These are phyloP conservation scores for Mortierella antarctica DNA, from an alignment of 192 early-diverging fungal species.

Conservation along the genomic window DNA sequence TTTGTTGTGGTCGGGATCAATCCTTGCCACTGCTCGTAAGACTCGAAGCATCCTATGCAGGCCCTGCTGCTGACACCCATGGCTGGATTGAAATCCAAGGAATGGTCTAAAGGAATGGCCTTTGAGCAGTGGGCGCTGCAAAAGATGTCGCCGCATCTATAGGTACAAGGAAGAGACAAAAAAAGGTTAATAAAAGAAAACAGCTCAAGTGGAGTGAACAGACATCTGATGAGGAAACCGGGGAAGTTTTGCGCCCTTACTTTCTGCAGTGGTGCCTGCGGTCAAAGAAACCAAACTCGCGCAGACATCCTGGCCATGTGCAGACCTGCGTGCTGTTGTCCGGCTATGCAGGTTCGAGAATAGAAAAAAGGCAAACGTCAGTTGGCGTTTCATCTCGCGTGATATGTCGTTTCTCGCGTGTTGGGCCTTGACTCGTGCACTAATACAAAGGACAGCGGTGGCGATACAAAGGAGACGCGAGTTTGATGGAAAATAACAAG, in stretches of 20 bases:
- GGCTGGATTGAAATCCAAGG: slow-evolving; percentile 41
- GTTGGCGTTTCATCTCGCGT: background rate
- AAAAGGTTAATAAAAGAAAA: background rate
- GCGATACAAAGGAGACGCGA: background rate
- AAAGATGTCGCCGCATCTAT: slow-evolving; percentile 51
- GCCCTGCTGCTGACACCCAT: slow-evolving; percentile 38
- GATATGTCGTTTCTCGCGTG: too few species aligned
- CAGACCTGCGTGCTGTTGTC: slow-evolving; percentile 43
- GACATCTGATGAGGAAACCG: background rate
- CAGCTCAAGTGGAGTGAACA: background rate
- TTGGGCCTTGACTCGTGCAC: background rate
- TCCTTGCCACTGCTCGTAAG: slow-evolving; percentile 49
- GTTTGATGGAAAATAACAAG: background rate
- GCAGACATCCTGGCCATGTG: slow-evolving; percentile 44
- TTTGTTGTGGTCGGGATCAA: slow-evolving; percentile 16
- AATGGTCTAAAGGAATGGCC: slow-evolving; percentile 36
- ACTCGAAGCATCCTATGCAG: slow-evolving; percentile 44
- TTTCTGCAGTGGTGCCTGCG: slow-evolving; percentile 48
- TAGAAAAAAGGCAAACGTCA: slow-evolving; percentile 3
- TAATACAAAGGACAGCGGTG: background rate
- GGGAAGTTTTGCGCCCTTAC: slow-evolving; percentile 9
- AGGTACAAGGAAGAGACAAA: background rate
- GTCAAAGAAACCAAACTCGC: slow-evolving; percentile 51
- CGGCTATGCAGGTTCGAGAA: slow-evolving; percentile 11
- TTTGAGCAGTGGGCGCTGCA: slow-evolving; percentile 54